These are phyloP conservation scores for Neonectria ditissima DNA, from an alignment of 2,329 filamentous ascomycete species.

Conservation along the genomic window DNA sequence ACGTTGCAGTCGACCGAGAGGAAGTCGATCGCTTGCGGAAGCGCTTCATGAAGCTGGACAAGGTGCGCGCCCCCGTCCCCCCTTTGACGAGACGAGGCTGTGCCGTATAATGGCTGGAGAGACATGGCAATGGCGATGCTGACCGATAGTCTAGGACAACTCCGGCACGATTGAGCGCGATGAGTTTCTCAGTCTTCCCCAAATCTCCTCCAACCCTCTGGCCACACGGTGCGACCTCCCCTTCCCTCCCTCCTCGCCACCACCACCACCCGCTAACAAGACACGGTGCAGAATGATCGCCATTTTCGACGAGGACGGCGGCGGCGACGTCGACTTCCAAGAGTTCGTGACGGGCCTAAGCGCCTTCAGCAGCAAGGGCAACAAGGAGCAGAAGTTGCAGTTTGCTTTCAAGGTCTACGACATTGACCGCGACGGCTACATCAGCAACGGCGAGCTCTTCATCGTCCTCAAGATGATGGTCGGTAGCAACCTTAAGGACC, in stretches of 20 bases:
- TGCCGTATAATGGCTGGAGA: neutral
- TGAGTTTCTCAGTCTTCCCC: conserved; percentile 95
- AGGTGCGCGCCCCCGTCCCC: conserved; percentile 67
- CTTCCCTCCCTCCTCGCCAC: neutral
- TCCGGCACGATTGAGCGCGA: conserved; percentile 98
- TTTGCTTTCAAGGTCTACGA: conserved; percentile 99
- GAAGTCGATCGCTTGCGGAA: conserved; percentile 96
- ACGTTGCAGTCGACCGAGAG: conserved; percentile 84
- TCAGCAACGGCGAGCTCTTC: conserved; percentile 98
- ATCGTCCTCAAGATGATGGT: conserved; percentile 99
- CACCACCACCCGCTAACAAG: conserved; percentile 20
- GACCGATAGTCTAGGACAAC: conserved; percentile 75
- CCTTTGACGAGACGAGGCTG: conserved; percentile 10
- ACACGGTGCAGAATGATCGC: conserved; percentile 85
- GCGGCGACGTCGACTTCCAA: conserved; percentile 97
- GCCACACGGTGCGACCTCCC: conserved; percentile 79
- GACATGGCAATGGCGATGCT: conserved; percentile 14
- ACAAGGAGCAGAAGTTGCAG: conserved; percentile 97
- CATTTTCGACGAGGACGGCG: conserved; percentile 98
- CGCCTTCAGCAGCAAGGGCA: conserved; percentile 97
- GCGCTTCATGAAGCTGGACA: conserved; percentile 99
- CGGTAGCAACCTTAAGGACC: conserved; percentile 97
- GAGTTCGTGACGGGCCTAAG: conserved; percentile 96
- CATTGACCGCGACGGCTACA: conserved; percentile 98
- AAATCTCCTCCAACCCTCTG: conserved; percentile 97